A percentile compares a stretch with the other conserved stretches of the same genome.
phyloP scores from a whole-genome alignment of 1,284 basidiomycete species.

The Trametes versicolor region DNA sequence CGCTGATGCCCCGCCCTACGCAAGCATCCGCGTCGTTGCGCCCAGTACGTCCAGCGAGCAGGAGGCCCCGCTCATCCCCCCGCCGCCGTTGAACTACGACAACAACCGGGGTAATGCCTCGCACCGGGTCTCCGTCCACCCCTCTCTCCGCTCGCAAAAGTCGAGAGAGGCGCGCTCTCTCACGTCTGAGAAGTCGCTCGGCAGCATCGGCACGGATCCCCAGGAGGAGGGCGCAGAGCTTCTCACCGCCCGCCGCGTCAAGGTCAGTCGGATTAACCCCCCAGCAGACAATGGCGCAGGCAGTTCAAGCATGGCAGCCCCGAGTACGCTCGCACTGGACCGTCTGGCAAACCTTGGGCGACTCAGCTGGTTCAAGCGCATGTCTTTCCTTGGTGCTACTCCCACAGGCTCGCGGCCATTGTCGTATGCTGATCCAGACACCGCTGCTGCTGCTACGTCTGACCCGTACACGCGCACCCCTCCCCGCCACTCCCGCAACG shows the following conservation, averaged over 20 bases:
- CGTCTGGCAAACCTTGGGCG: constrained; percentile 56
- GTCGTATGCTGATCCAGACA: constrained; percentile 30
- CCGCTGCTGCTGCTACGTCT: constrained; percentile 16
- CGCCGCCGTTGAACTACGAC: constrained; percentile 42
- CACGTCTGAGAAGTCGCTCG: constrained; percentile 42
- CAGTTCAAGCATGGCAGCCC: constrained; percentile 35
- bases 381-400: constrained; percentile 37
- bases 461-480: constrained; percentile 45
- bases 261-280: constrained; percentile 47
- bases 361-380: constrained; percentile 62
- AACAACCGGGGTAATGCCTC: constrained; percentile 45
- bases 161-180: constrained; percentile 41
- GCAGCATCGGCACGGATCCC: constrained; percentile 37
- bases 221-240: constrained; percentile 59
- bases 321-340: constrained; percentile 50
- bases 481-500: constrained; percentile 42
- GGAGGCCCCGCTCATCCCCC: constrained; percentile 52
- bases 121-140: constrained; percentile 43
- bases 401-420: constrained; percentile 22
- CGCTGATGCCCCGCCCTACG: constrained; percentile 26
- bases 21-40: constrained; percentile 41
- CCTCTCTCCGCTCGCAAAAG: constrained; percentile 38
- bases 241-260: constrained; percentile 68
- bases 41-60: constrained; percentile 38
- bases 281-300: constrained; percentile 37